These are phyloP conservation scores for Saprolegnia parasitica DNA, from an alignment of 352 stramenopile genomes.

Conservation along the genomic window DNA sequence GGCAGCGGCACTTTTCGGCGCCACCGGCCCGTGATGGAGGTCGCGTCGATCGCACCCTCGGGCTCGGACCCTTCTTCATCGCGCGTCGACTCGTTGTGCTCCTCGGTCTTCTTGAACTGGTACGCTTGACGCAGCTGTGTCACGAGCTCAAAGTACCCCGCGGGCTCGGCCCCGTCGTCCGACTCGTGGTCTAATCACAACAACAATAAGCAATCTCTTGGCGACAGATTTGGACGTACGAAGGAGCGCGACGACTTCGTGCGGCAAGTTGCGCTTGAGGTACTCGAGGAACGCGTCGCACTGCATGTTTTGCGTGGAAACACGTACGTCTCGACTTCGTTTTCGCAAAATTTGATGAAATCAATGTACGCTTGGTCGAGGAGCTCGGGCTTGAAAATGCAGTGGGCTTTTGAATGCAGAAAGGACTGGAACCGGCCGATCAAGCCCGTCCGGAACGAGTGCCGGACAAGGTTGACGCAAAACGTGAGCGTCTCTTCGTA, in stretches of 20 bases:
- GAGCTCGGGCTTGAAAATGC: slow-evolving; percentile 28
- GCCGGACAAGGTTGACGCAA: slow-evolving; percentile 24
- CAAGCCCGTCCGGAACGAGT: slow-evolving; percentile 24
- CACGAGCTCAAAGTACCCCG: slow-evolving; percentile 27
- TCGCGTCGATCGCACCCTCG: slow-evolving; percentile 1
- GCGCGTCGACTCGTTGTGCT: slow-evolving; percentile 23
- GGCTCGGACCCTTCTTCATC: not conserved
- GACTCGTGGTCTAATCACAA: not conserved
- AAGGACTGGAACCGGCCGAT: slow-evolving; percentile 24
- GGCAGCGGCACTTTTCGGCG: not conserved
- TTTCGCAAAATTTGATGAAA: slow-evolving; percentile 28
- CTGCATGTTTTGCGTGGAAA: slow-evolving; percentile 29
- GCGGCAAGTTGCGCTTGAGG: slow-evolving; percentile 17
- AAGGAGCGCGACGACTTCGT: slow-evolving; percentile 10
- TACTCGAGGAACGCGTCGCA: slow-evolving; percentile 26
- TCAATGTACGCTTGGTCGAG: slow-evolving; percentile 28
- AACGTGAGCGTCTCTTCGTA: slow-evolving; percentile 28
- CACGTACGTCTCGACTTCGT: slow-evolving; percentile 25
- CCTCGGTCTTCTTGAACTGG: slow-evolving; percentile 26
- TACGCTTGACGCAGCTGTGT: slow-evolving; percentile 26
- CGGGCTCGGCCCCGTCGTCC: slow-evolving; percentile 21
- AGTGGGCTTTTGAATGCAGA: slow-evolving; percentile 26
- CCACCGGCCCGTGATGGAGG: slow-evolving; percentile 21
- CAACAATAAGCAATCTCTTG: not conserved
- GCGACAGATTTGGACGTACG: slow-evolving; percentile 6